Conservation (phyloP, 2,329 filamentous ascomycete species). For the Bipolaris bicolor region DNA sequence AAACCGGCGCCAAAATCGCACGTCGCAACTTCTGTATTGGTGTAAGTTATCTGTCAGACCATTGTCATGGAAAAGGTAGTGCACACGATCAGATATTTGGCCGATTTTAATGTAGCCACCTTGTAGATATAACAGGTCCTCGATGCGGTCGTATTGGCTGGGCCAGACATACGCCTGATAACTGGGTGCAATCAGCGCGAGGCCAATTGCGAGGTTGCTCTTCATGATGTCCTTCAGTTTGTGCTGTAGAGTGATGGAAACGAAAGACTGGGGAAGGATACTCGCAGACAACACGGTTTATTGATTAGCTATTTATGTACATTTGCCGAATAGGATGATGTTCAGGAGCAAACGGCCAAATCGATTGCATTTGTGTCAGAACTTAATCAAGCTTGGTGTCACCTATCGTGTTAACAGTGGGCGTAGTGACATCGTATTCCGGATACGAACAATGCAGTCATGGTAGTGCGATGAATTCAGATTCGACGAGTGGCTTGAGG, state of each 20-base stretch:
- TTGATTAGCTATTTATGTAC: background rate
- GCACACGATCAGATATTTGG: conserved; percentile 12
- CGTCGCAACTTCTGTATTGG: conserved; percentile 16
- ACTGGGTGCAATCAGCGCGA: conserved; percentile 9
- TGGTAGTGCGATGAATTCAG: too few species aligned
- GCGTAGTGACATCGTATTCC: background rate
- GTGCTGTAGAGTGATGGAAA: background rate
- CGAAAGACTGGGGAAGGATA: background rate
- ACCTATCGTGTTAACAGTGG: background rate
- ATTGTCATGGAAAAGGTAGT: background rate
- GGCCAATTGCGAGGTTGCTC: background rate
- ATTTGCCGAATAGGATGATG: background rate
- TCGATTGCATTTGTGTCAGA: background rate
- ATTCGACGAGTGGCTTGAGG: too few species aligned
- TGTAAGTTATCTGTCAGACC: background rate
- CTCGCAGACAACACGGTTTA: background rate
- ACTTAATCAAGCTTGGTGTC: background rate
- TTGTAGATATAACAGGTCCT: conserved; percentile 14
- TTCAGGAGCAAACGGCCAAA: background rate
- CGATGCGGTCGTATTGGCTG: conserved; percentile 12
- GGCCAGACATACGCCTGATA: conserved; percentile 19
- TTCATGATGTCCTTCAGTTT: background rate
- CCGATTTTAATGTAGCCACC: conserved; percentile 6
- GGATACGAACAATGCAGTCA: background rate
- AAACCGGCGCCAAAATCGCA: conserved; percentile 23